Evolutionary conservation across 2,329 filamentous ascomycete genomes (phyloP).

Genomic region (Alternaria brassicicola): DNA sequence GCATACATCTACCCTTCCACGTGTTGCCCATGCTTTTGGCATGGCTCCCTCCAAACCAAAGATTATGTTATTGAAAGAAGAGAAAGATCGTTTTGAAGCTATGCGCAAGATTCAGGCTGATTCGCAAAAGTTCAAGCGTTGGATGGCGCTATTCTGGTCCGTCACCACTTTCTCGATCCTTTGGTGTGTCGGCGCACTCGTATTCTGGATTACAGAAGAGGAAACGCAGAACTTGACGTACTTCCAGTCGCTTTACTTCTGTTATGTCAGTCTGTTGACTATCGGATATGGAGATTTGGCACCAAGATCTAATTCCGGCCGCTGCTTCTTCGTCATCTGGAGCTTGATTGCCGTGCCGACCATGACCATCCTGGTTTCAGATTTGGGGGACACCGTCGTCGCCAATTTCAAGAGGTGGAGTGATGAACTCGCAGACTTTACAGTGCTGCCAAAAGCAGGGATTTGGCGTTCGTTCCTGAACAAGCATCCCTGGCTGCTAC

Average conservation of each 20-base stretch:
- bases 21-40: constrained; percentile 15
- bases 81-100: constrained; percentile 72
- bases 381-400: constrained; percentile 79
- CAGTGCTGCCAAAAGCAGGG: constrained; percentile 66
- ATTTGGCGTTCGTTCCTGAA: constrained; percentile 59
- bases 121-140: constrained; percentile 70
- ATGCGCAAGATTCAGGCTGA: constrained; percentile 80
- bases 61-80: constrained; percentile 62
- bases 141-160: constrained; percentile 74
- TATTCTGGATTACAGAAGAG: constrained; percentile 70
- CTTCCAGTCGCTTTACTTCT: constrained; percentile 83
- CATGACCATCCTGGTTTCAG: constrained; percentile 73
- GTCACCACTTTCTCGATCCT: constrained; percentile 71
- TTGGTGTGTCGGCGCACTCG: constrained; percentile 79
- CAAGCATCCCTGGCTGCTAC: constrained; percentile 54
- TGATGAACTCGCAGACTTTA: constrained; percentile 67
- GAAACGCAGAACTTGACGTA: constrained; percentile 67
- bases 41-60: constrained; percentile 48
- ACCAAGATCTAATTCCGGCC: constrained; percentile 77
- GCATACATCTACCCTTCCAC: constrained; percentile 8
- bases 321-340: constrained; percentile 94
- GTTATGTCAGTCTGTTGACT: constrained; percentile 80
- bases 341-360: constrained; percentile 83
- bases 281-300: constrained; percentile 86
- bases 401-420: constrained; percentile 67